These are phyloP conservation scores for Leucocoprinus leucothites DNA, from an alignment of 768 basidiomycete species.

Conservation along the genomic window DNA sequence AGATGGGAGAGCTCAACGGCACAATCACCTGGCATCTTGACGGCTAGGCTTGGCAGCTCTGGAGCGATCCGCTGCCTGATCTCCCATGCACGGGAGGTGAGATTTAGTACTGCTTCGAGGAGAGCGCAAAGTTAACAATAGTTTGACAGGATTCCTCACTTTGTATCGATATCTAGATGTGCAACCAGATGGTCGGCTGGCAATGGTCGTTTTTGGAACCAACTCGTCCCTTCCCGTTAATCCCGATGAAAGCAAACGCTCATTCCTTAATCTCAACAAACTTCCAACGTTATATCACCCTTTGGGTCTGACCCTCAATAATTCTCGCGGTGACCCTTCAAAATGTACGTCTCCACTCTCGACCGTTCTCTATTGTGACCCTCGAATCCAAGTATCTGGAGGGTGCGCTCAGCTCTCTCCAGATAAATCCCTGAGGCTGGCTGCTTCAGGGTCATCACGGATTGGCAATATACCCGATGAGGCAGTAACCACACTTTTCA, in stretches of 20 bases:
- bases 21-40: background rate
- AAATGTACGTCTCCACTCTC: background rate
- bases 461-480: background rate
- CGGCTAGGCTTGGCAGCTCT: background rate
- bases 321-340: background rate
- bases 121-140: background rate
- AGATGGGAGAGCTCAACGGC: background rate
- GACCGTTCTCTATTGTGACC: background rate
- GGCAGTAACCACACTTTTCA: background rate
- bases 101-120: background rate
- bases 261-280: background rate
- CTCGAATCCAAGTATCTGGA: background rate
- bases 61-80: background rate
- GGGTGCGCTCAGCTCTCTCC: background rate
- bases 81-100: background rate
- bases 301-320: background rate
- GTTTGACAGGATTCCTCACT: background rate
- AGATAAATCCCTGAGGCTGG: background rate
- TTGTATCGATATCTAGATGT: background rate
- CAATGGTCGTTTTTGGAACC: background rate
- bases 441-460: background rate
- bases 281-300: background rate
- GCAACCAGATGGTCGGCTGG: background rate
- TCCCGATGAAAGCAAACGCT: background rate
- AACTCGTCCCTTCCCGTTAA: background rate